phyloP scores from a whole-genome alignment of 2,329 filamentous ascomycete species.

The Neonectria punicea region DNA sequence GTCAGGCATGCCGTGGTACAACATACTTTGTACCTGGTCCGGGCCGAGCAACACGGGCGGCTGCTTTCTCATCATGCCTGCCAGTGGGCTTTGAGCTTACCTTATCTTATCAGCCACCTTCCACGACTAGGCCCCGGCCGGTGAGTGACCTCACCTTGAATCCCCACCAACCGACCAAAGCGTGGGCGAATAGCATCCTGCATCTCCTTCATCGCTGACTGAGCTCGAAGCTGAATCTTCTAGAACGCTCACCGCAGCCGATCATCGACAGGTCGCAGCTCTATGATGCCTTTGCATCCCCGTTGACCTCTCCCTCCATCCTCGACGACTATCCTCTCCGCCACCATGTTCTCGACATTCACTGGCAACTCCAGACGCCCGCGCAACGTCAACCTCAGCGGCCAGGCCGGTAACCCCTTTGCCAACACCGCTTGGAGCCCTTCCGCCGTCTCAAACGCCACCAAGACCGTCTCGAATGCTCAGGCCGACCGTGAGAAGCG shows the following conservation, averaged over 20 bases:
- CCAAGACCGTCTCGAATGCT: constrained; percentile 83
- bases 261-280: constrained; percentile 11
- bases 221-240: constrained; percentile 42
- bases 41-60: too few species aligned
- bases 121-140: constrained; percentile 11
- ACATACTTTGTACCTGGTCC: background rate
- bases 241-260: constrained; percentile 35
- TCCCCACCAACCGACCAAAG: constrained; percentile 39
- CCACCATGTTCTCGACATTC: constrained; percentile 88
- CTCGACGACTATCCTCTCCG: constrained; percentile 18
- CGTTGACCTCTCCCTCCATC: constrained; percentile 19
- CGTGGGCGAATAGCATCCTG: constrained; percentile 34
- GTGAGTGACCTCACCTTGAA: constrained; percentile 34
- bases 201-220: constrained; percentile 36
- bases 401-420: constrained; percentile 84
- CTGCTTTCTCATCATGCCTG: background rate
- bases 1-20: background rate
- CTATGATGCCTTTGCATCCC: constrained; percentile 27
- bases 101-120: constrained; percentile 25
- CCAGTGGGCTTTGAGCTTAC: constrained; percentile 11
- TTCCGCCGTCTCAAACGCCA: constrained; percentile 69
- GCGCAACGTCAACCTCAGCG: constrained; percentile 94
- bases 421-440: constrained; percentile 69
- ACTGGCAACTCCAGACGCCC: constrained; percentile 86
- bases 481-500: constrained; percentile 86